phyloP scores from a whole-genome alignment of 306 rosid genomes.

The Rosa chinensis region DNA sequence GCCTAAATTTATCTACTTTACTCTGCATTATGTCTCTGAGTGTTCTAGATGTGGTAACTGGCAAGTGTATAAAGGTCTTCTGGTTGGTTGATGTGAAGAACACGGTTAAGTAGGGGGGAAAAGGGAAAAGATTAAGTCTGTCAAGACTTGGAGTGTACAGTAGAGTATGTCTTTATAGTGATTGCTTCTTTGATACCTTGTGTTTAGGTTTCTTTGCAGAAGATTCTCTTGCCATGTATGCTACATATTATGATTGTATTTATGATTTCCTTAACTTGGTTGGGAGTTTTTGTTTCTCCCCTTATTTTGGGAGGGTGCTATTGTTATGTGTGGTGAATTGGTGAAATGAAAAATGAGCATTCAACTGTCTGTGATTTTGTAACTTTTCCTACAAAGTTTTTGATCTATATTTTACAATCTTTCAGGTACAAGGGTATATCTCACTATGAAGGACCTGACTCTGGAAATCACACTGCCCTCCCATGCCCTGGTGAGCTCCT shows the following conservation, averaged over 20 bases:
- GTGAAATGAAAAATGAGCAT: background rate
- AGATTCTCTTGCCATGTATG: background rate
- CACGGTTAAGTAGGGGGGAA: background rate
- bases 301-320: background rate
- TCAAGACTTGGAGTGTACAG: background rate
- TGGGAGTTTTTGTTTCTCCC: background rate
- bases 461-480: slow-evolving; percentile 65
- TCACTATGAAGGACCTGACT: slow-evolving; percentile 63
- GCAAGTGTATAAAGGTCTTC: no score
- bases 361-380: background rate
- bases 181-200: background rate
- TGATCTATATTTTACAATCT: background rate
- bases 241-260: background rate
- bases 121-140: background rate
- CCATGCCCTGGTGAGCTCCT: slow-evolving; percentile 93
- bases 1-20: background rate
- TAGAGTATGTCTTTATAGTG: background rate
- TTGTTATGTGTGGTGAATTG: background rate
- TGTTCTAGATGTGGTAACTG: no score
- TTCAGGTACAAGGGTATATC: slow-evolving; percentile 85
- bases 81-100: slow-evolving; percentile 1
- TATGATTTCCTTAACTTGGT: slow-evolving; percentile 12
- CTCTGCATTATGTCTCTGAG: background rate
- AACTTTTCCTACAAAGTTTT: background rate
- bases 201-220: background rate